Conservation (phyloP, 306 rosid genomes). For the Vigna reflexopilosa region DNA sequence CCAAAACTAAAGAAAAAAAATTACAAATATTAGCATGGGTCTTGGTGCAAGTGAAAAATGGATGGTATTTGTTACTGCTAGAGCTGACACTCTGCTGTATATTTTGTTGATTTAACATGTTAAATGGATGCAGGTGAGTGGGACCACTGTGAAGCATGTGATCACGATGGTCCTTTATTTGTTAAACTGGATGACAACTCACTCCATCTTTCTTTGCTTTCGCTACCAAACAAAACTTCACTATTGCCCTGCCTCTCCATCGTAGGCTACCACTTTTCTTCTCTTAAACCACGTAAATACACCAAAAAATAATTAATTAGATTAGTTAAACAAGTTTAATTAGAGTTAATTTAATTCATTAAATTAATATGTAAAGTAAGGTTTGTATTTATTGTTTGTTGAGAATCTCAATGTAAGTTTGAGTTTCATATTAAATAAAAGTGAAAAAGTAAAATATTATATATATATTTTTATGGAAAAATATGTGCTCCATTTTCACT, state of each 20-base stretch:
- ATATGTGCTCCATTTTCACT: neutral
- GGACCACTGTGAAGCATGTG: constrained; percentile 46
- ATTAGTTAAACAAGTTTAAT: neutral
- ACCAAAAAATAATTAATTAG: neutral
- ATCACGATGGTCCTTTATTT: constrained; percentile 25
- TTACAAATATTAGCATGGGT: neutral
- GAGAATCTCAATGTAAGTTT: too few relatives aligned
- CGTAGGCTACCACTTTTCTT: too few relatives aligned
- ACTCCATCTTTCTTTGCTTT: constrained; percentile 39
- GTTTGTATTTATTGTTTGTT: too few relatives aligned
- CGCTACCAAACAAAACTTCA: constrained; percentile 33
- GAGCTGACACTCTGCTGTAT: neutral
- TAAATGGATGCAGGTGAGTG: constrained; percentile 19
- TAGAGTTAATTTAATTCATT: too few relatives aligned
- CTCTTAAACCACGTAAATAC: neutral
- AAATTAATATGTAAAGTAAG: too few relatives aligned
- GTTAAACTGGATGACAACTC: constrained; percentile 38
- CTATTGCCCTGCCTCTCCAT: neutral
- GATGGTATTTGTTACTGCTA: neutral
- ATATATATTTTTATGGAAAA: too few relatives aligned
- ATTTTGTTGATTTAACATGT: neutral
- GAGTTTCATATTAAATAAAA: too few relatives aligned
- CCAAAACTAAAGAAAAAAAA: neutral
- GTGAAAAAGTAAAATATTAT: too few relatives aligned
- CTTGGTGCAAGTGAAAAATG: too few relatives aligned